A percentile compares a stretch with the other conserved stretches of the same genome.
Conservation (phyloP, 257 asterid species). For the Salvia splendens region DNA sequence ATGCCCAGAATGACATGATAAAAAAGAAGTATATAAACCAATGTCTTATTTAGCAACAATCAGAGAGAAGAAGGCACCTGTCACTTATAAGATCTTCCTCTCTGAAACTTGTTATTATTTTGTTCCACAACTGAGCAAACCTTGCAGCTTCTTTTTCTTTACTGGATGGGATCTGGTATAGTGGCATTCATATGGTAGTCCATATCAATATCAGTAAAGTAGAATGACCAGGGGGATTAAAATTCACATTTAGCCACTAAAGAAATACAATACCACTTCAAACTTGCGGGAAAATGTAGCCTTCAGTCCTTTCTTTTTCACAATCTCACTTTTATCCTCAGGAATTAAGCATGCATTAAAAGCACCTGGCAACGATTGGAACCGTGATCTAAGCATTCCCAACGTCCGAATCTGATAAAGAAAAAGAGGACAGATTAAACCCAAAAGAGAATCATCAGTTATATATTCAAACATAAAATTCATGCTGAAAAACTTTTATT, state of each 20-base stretch:
- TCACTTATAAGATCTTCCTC: conserved; percentile 97
- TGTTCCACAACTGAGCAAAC: conserved; percentile 99
- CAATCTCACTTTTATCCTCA: conserved; percentile 70
- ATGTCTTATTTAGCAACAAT: conserved; percentile 15
- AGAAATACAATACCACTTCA: conserved; percentile 54
- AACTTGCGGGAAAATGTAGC: conserved; percentile 93
- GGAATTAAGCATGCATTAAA: conserved; percentile 89
- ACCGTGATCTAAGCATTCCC: conserved; percentile 97
- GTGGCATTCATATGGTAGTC: not conserved
- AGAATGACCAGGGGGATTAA: no score
- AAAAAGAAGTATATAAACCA: no score
- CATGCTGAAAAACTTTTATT: not conserved
- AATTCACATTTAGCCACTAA: no score
- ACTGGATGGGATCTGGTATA: conserved; percentile 70
- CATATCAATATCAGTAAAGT: no score
- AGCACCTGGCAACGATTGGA: conserved; percentile 88
- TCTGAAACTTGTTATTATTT: conserved; percentile 91
- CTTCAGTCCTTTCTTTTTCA: conserved; percentile 87
- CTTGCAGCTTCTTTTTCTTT: conserved; percentile 92
- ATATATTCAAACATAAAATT: conserved; percentile 1
- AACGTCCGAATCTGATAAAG: conserved; percentile 79
- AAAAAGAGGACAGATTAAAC: not conserved
- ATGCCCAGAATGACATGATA: no score
- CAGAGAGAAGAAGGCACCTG: conserved; percentile 48
- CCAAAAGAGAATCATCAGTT: not conserved